These are phyloP conservation scores for Mortierella sp. DNA, from an alignment of 371 early-diverging fungal species.

Conservation along the genomic window DNA sequence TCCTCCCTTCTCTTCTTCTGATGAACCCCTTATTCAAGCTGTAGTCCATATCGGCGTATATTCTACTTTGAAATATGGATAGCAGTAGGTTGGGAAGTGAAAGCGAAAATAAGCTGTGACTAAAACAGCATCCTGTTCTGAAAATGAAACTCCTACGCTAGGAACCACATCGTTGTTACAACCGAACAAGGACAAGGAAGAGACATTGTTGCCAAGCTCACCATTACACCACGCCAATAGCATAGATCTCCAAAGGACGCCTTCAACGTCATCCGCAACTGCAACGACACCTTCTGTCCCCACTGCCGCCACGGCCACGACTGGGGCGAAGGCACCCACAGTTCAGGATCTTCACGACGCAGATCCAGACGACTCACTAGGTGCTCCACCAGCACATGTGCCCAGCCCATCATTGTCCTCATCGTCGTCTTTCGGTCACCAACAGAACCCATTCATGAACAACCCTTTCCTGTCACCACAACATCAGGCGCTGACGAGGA, in stretches of 20 bases:
- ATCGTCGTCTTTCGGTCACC: neutral
- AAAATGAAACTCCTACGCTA: no score
- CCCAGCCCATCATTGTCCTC: neutral
- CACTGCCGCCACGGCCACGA: constrained; percentile 3
- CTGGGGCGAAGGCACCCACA: constrained; percentile 1
- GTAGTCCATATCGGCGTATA: no score
- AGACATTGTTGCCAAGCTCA: neutral
- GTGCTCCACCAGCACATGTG: constrained; percentile 27
- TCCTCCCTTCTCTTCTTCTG: no score
- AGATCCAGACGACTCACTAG: constrained; percentile 52
- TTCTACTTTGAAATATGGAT: no score
- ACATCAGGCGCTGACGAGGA: constrained; percentile 39
- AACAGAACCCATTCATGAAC: constrained; percentile 25
- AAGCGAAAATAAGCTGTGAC: neutral
- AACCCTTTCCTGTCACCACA: constrained; percentile 30
- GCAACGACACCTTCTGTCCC: constrained; percentile 4
- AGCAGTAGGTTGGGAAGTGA: no score
- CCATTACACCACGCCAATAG: neutral
- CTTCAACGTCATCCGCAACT: constrained; percentile 14
- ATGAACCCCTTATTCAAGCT: no score
- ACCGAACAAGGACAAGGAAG: neutral
- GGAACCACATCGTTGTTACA: no score
- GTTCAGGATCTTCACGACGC: constrained; percentile 32
- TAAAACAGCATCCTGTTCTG: no score
- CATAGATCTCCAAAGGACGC: no score